A percentile compares a stretch with the other conserved stretches of the same genome.
Evolutionary conservation across 768 basidiomycete species (phyloP).

Genomic region (Cystoderma amianthinum): DNA sequence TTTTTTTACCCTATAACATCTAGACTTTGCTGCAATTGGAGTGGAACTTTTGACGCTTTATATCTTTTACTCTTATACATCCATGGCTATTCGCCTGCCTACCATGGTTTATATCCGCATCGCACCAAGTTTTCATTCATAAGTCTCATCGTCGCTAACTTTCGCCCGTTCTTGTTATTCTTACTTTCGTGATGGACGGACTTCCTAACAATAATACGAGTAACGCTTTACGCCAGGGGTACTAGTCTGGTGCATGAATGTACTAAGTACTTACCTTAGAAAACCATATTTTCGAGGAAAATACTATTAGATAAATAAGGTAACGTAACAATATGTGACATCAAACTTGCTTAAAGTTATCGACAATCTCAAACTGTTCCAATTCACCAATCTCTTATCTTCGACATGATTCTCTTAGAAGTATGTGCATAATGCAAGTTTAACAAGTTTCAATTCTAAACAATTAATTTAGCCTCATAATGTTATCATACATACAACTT

Average conservation of each 20-base stretch:
- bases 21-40: constrained; percentile 15
- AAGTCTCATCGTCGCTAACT: constrained; percentile 1
- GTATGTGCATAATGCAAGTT: constrained; percentile 26
- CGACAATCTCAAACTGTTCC: not conserved
- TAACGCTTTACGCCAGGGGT: not conserved
- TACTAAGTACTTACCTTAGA: too few species aligned
- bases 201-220: constrained; percentile 1
- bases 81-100: not conserved
- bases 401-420: constrained; percentile 78
- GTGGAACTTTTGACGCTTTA: constrained; percentile 7
- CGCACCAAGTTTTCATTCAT: not conserved
- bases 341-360: not conserved
- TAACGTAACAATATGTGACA: not conserved
- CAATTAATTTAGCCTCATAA: constrained; percentile 63
- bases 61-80: constrained; percentile 1
- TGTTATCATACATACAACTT: constrained; percentile 86
- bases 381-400: too few species aligned
- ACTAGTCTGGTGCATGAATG: too few species aligned
- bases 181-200: constrained; percentile 1
- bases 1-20: constrained; percentile 5
- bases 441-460: not conserved
- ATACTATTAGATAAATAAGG: not conserved
- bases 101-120: not conserved
- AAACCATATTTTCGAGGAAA: not conserved
- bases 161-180: not conserved